Base-by-base conservation (phyloP, 2,329 filamentous ascomycete species). In the Alternaria angustiovoidea region DNA sequence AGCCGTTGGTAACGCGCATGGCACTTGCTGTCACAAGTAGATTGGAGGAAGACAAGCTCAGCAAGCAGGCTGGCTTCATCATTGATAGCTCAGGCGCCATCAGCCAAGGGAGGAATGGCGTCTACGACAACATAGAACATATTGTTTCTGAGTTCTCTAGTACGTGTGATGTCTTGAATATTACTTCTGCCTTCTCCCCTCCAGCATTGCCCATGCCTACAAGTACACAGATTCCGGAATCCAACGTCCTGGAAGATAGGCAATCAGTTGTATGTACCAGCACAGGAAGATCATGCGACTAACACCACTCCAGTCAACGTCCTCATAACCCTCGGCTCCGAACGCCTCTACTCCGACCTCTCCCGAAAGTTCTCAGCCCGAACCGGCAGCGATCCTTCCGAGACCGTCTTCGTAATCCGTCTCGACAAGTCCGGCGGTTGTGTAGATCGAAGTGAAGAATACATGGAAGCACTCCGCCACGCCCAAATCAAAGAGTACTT, bases 401-500 rank as follows among this genome's bases (percentile, higher is more conserved):
- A 96, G 64, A 78, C 85, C 1, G 88, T 97, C 57, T 87, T 86
- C 5, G 87, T 98, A 2, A 83, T 98, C 49, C 88, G 89, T 58
- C 84, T 99, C 12, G 88, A 93, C 63, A 93, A 93, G 75, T 96
- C 93, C 0, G 91, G 92, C 36, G 95, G 95, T 24, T 93, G 92
- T 38, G 91, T 92, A 1, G 88, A 92, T 71, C 86, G 92, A 48
- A 90, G 93, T 64, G 87, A 89, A 38, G 75, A 81, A 0, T 96
- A 92, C 76, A 88, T 94, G 84, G 91, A 92, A 70, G 85, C 88
- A 16, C 81, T 87, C 5, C 87, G 91, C 44, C 91, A 96, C 71
- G 87, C 90, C 0, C 87, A 91, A 51, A 93, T 97, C 53, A 90
- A 91, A 67, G 90, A 94, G 69, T 99, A 99, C 79, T 99, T 99